Evolutionary conservation across 768 basidiomycete species (phyloP), one percentile per base, ranked within the genome.

Genomic region (Boletus pseudo-olivaceus): DNA sequence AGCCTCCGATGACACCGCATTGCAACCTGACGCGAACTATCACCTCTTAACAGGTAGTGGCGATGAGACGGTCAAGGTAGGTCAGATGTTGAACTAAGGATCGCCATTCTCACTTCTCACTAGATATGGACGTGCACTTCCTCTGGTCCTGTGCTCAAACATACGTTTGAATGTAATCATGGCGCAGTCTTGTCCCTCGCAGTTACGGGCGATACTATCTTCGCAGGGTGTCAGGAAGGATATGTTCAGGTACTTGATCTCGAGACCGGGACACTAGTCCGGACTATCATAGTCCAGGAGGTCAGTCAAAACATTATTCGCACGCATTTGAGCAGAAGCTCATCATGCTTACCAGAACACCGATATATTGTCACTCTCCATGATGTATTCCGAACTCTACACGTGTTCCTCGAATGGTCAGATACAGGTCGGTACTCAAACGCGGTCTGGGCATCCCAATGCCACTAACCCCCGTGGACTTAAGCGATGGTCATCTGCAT

Each of bases 161-260:
- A 90, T 57, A 83, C 86, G 4, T 91, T 90, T 56, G 76, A 81
- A 29, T 90, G 87, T 62, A 77, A 71, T 50, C 83, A 83, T 60
- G 90, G 93, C 2, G 95, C 93, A 0, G 84, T 97, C 7, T 76
- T 94, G n/a, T 83, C 92, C 0, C 76, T 98, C 27, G 82, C 83
- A 2, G 81, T 82, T 0, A 77, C 78, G 33, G 87, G 85, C 20
- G 90, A 90, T 19, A 90, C 91, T 1, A 77, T 98, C 20, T 97
- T 88, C 63, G 96, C 92, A 7, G 96, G 93, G 0, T 90, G 94
- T 62, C 96, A 98, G 71, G 93, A 93, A 58, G 96, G 96, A 3
- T 86, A 89, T 61, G 90, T 98, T 62, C 88, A 88, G 58, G 86
- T 98, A 5, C 83, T 91, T 72, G 95, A 98, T 68, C 72, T 97